A percentile compares a stretch with the other conserved stretches of the same genome.
phyloP scores from a whole-genome alignment of 2,329 filamentous ascomycete species.

The Colletotrichum melonis region DNA sequence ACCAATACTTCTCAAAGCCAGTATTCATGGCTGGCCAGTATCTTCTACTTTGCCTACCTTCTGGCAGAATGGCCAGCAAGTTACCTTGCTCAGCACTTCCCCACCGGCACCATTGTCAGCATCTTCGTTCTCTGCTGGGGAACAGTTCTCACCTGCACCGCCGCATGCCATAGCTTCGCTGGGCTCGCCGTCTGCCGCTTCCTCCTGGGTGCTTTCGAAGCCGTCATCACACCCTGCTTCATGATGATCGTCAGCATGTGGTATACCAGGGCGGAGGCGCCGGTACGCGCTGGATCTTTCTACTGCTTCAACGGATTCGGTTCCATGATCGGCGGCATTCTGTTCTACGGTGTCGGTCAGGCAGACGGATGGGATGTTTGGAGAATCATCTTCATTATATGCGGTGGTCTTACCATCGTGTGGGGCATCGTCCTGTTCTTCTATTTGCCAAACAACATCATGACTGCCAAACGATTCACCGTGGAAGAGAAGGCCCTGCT shows the following conservation, averaged over 20 bases:
- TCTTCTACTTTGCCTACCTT: conserved; percentile 45
- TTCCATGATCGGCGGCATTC: conserved; percentile 33
- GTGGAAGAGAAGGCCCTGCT: conserved; percentile 66
- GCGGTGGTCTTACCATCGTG: conserved; percentile 34
- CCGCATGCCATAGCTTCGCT: conserved; percentile 40
- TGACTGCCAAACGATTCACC: conserved; percentile 68
- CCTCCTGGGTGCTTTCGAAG: conserved; percentile 46
- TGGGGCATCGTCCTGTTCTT: conserved; percentile 37
- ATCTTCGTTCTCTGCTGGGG: conserved; percentile 40
- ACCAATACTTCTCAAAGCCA: conserved; percentile 46
- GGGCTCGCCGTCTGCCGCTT: conserved; percentile 46
- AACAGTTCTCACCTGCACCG: conserved; percentile 40
- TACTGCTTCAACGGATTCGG: conserved; percentile 37
- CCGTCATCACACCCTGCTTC: conserved; percentile 43
- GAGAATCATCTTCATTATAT: conserved; percentile 41
- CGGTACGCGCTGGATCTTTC: conserved; percentile 34
- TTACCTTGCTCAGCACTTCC: conserved; percentile 31
- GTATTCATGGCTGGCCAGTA: conserved; percentile 45
- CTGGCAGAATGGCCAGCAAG: conserved; percentile 41
- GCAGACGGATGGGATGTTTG: conserved; percentile 40
- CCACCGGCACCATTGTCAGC: conserved; percentile 36
- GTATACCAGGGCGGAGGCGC: conserved; percentile 42
- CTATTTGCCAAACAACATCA: conserved; percentile 56
- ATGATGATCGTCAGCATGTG: conserved; percentile 46
- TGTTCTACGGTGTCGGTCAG: conserved; percentile 37